Percentiles rank a stretch among this genome's conserved stretches.
Evolutionary conservation across 768 basidiomycete genomes (phyloP).

Genomic region (Naganishia vaughanmartiniae): DNA sequence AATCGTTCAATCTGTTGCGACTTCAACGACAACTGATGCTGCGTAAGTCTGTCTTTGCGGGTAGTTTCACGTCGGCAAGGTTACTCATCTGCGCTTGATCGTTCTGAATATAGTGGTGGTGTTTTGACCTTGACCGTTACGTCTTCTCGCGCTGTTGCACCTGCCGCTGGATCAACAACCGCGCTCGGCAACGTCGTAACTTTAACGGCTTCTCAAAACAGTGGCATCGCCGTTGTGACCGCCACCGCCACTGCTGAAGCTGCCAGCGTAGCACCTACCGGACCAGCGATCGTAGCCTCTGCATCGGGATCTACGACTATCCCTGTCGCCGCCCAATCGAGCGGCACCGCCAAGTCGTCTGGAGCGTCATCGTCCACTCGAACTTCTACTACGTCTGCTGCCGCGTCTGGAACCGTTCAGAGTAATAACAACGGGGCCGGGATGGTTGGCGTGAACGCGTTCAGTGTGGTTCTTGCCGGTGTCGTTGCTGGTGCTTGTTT

Average conservation of each 20-base stretch:
- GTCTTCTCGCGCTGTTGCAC: neutral
- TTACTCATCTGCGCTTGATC: too few species aligned
- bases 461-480: neutral
- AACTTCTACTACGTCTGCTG: neutral
- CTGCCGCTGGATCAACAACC: neutral
- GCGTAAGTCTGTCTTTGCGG: too few species aligned
- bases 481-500: neutral
- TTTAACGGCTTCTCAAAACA: constrained; percentile 17
- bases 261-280: neutral
- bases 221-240: constrained; percentile 14
- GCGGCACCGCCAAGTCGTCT: neutral
- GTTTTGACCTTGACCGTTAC: constrained; percentile 21
- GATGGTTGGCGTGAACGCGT: neutral
- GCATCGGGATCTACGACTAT: neutral
- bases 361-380: neutral
- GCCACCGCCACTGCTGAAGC: constrained; percentile 1
- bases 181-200: constrained; percentile 18
- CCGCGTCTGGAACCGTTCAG: constrained; percentile 2
- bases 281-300: neutral
- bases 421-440: constrained; percentile 5
- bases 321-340: neutral
- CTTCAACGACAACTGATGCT: constrained; percentile 13
- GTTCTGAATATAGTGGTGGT: neutral
- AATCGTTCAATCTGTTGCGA: constrained; percentile 3
- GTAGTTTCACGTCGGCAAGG: too few species aligned